Conservation (phyloP, 1,284 basidiomycete species). For the Leccinum fuscescens region DNA sequence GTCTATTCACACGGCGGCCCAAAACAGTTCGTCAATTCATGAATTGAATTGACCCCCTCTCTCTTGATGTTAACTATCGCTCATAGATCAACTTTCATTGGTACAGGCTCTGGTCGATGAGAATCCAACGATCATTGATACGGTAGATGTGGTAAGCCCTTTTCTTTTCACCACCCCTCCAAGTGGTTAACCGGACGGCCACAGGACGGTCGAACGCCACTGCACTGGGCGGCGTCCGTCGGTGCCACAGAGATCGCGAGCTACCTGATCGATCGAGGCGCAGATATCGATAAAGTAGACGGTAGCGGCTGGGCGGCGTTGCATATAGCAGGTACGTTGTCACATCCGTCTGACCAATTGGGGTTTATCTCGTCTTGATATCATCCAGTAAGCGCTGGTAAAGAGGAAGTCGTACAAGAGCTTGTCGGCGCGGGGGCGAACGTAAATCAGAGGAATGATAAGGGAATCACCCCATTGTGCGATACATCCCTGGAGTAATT, state of each 20-base stretch:
- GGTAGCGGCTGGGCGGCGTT: slow-evolving; percentile 82
- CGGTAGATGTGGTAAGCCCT: slow-evolving; percentile 61
- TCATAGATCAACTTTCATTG: slow-evolving; percentile 71
- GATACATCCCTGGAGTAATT: slow-evolving; percentile 29
- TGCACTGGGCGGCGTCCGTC: slow-evolving; percentile 87
- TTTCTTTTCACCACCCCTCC: not conserved
- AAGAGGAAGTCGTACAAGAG: slow-evolving; percentile 75
- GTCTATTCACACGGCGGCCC: slow-evolving; percentile 60
- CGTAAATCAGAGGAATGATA: slow-evolving; percentile 78
- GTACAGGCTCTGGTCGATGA: slow-evolving; percentile 70
- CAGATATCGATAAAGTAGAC: slow-evolving; percentile 73
- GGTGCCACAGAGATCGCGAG: slow-evolving; percentile 69
- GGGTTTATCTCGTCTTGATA: not conserved
- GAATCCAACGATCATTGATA: slow-evolving; percentile 65
- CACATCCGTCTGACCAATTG: not conserved
- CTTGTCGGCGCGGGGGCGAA: slow-evolving; percentile 84
- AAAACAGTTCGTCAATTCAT: slow-evolving; percentile 48
- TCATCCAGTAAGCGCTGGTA: slow-evolving; percentile 73
- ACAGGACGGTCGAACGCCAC: slow-evolving; percentile 84
- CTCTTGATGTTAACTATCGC: not conserved
- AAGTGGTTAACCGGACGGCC: slow-evolving; percentile 5
- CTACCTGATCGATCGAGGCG: slow-evolving; percentile 71
- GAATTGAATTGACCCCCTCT: not conserved
- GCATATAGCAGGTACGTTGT: slow-evolving; percentile 74
- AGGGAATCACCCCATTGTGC: slow-evolving; percentile 85